Conservation (phyloP, 2,329 filamentous ascomycete species). For the Corniculantispora saksenae region DNA sequence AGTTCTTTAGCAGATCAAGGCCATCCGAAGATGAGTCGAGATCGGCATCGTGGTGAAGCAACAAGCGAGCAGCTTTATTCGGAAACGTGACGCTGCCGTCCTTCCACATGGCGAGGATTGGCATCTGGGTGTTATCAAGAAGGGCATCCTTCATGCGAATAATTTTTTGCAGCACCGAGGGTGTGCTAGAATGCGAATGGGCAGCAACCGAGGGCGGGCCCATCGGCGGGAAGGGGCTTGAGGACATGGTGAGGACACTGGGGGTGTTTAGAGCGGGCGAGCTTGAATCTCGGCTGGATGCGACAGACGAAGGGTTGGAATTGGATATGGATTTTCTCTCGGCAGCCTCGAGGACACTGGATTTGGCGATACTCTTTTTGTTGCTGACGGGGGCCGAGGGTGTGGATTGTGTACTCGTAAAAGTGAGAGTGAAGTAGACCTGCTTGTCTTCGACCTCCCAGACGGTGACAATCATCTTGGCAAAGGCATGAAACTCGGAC, state of each 20-base stretch:
- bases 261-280: conserved; percentile 54
- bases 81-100: conserved; percentile 74
- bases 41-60: conserved; percentile 49
- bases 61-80: conserved; percentile 62
- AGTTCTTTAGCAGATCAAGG: conserved; percentile 59
- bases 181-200: conserved; percentile 54
- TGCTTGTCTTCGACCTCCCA: conserved; percentile 69
- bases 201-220: conserved; percentile 62
- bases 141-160: conserved; percentile 76
- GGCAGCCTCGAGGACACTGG: conserved; percentile 45
- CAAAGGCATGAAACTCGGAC: conserved; percentile 50
- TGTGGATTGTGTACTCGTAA: conserved; percentile 60
- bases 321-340: conserved; percentile 47
- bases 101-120: conserved; percentile 79
- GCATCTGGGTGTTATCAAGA: conserved; percentile 72
- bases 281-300: conserved; percentile 49
- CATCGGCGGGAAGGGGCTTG: conserved; percentile 64
- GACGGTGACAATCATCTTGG: conserved; percentile 75
- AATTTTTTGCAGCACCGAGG: conserved; percentile 71
- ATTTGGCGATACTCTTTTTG: conserved; percentile 41
- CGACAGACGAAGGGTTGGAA: conserved; percentile 48
- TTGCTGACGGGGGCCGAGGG: conserved; percentile 33
- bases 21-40: conserved; percentile 45
- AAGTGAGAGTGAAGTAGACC: conserved; percentile 73
- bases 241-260: conserved; percentile 51